Evolutionary conservation across 768 basidiomycete genomes (phyloP), one percentile per base, ranked within the genome.

Genomic region (Amanita molliuscula): DNA sequence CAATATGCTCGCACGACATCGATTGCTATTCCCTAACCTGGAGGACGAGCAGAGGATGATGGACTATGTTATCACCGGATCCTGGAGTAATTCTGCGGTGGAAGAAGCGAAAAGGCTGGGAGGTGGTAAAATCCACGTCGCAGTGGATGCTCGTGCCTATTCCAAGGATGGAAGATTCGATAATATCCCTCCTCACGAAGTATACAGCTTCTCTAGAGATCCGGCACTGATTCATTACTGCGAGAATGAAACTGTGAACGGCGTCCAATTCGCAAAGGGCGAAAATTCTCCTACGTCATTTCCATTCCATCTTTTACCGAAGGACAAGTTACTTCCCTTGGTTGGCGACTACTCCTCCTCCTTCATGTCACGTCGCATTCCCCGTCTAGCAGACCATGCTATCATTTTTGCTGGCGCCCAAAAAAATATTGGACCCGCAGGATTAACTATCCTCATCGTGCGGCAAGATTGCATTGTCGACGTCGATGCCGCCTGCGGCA

Each of bases 231-330:
- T 97, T 52, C 98, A 95, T 70, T 98, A 96, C 70, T 99, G 96
- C 76, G 96, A 96, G 65, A 99, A 99, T 73, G 96, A 99, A 72
- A 99, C 96, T 11, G 87, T 98, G 51, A 85, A 95, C 57, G 96
- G 96, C 37, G 84, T 93, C 42, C 84, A 98, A 70, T 98, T 88
- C 69, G 70, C 83, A 2, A 62, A 72, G 46, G 77, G 81, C 51
- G 65, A 67, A n/a, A 59, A 62, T 16, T 74, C 71, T 21, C 69
- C 79, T 4, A 71, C 75, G 21, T 74, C 83, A 18, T 96, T 97
- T 75, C 94, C 94, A 3, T 93, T 87, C 72, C 76, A 85, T 53
- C 72, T 77, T 49, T 72, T 94, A 38, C 74, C 79, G 0, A 62
- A 76, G 51, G 64, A 67, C 37, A 63, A 61, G n/a, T 73, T 83